Conservation (phyloP, 1,284 basidiomycete species). For the Mycena citricolor region DNA sequence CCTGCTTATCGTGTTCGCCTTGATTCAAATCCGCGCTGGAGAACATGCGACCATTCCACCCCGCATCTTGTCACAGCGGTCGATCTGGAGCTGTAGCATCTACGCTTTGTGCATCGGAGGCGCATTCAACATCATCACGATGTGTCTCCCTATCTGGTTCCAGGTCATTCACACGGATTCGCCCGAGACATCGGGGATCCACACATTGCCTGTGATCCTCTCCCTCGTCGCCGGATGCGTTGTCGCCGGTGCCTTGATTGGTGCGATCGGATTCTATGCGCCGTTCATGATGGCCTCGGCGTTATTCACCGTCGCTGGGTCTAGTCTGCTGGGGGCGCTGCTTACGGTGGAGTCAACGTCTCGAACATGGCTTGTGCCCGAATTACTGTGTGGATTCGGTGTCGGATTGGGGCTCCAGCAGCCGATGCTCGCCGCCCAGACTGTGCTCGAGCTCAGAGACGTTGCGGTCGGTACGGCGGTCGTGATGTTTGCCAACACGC, state of each 20-base stretch:
- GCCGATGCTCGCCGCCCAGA: constrained; percentile 14
- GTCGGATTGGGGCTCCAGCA: constrained; percentile 15
- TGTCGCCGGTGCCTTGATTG: background rate
- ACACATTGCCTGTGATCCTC: constrained; percentile 1
- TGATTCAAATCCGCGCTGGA: background rate
- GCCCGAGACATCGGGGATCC: background rate
- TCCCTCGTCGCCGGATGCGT: background rate
- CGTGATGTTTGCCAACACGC: constrained; percentile 18
- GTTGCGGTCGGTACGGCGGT: constrained; percentile 9
- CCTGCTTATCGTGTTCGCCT: background rate
- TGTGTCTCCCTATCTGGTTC: constrained; percentile 3
- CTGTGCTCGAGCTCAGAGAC: constrained; percentile 14
- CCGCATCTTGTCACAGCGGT: background rate
- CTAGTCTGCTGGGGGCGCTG: background rate
- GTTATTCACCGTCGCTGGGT: background rate
- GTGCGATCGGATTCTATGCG: background rate
- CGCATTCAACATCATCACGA: constrained; percentile 1
- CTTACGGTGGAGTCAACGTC: background rate
- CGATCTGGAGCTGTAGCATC: background rate
- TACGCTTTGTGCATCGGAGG: constrained; percentile 1
- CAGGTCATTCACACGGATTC: constrained; percentile 1
- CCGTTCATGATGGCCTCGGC: background rate
- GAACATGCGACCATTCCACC: constrained; percentile 1
- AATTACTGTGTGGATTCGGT: constrained; percentile 5
- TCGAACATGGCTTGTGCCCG: background rate